Conservation (phyloP, 805 yeast species). For the Wickerhamiella lipophila region DNA sequence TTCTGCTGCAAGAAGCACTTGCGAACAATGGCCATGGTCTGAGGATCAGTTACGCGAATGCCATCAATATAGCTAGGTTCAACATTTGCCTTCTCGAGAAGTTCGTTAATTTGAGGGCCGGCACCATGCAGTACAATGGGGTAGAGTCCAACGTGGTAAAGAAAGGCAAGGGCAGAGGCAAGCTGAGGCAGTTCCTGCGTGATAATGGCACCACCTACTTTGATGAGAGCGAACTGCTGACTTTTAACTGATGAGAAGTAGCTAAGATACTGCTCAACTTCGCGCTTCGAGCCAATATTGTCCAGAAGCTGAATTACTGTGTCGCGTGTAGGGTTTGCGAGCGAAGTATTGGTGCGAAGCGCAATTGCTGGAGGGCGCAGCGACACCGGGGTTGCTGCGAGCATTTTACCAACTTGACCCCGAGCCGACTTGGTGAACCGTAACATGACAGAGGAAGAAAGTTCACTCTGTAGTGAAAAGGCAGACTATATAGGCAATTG, state of each 20-base stretch:
- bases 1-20: conserved; percentile 92
- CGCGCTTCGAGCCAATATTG: conserved; percentile 94
- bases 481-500: not conserved
- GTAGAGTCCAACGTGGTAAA: conserved; percentile 92
- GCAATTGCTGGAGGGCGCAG: not conserved
- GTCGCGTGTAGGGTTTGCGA: conserved; percentile 49
- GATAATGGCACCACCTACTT: conserved; percentile 98
- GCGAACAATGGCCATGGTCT: conserved; percentile 93
- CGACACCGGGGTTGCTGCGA: not conserved
- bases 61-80: conserved; percentile 96
- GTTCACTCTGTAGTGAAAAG: not conserved
- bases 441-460: not conserved
- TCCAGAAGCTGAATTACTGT: conserved; percentile 90
- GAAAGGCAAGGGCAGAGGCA: conserved; percentile 89
- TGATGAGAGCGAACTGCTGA: conserved; percentile 96
- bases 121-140: conserved; percentile 97
- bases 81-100: conserved; percentile 83
- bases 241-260: conserved; percentile 83
- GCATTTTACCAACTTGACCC: not conserved
- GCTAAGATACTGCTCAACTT: conserved; percentile 93
- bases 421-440: conserved; percentile 2
- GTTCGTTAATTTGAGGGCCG: conserved; percentile 95
- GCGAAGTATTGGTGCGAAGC: not conserved
- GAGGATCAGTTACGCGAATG: conserved; percentile 85
- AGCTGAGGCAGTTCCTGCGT: conserved; percentile 86